phyloP scores from a whole-genome alignment of 2,329 filamentous ascomycete species.

The Rhinocladiella similis region DNA sequence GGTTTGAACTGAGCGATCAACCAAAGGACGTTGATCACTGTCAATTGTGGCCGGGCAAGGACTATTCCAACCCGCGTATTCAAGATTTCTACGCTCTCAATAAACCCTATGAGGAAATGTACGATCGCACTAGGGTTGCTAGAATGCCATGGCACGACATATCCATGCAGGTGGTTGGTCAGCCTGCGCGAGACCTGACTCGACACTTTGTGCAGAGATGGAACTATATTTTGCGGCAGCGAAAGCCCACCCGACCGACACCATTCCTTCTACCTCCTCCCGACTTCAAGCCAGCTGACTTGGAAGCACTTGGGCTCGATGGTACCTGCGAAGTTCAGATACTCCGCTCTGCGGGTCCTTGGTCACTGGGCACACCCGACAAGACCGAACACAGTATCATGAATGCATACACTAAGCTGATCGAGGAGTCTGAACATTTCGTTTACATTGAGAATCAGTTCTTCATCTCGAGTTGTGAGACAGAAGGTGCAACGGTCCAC shows the following conservation, averaged over 20 bases:
- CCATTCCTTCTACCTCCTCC: constrained; percentile 92
- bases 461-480: constrained; percentile 90
- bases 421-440: constrained; percentile 92
- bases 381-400: constrained; percentile 92
- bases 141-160: constrained; percentile 99
- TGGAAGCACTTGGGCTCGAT: constrained; percentile 82
- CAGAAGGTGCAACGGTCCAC: constrained; percentile 80
- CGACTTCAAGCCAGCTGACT: constrained; percentile 81
- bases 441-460: constrained; percentile 99
- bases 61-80: constrained; percentile 94
- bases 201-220: constrained; percentile 96
- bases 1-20: constrained; percentile 75
- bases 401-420: constrained; percentile 91
- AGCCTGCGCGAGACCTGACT: constrained; percentile 89
- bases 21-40: constrained; percentile 92
- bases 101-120: constrained; percentile 98
- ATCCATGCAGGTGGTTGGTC: constrained; percentile 94
- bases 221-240: constrained; percentile 93
- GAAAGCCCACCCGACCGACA: constrained; percentile 89
- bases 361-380: constrained; percentile 84
- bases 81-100: constrained; percentile 92
- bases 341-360: constrained; percentile 81
- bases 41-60: constrained; percentile 95
- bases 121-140: constrained; percentile 82
- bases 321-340: constrained; percentile 98